Evolutionary conservation across 2,329 filamentous ascomycete genomes (phyloP).

Genomic region (Hysterium pulicare): DNA sequence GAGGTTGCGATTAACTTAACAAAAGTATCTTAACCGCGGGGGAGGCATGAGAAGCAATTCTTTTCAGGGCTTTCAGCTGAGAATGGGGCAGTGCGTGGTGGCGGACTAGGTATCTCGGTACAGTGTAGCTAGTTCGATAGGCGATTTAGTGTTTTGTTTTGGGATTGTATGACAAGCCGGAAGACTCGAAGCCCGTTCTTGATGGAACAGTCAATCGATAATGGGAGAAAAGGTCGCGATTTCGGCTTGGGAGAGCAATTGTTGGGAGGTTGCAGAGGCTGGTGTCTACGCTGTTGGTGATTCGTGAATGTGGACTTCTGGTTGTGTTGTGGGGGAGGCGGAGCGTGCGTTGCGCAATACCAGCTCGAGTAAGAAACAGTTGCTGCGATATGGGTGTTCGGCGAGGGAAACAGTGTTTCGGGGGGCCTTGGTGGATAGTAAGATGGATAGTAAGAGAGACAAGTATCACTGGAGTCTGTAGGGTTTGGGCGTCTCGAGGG

Average conservation of each 20-base stretch:
- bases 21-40: slow-evolving; percentile 7
- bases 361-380: not conserved
- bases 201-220: no score
- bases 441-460: not conserved
- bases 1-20: slow-evolving; percentile 5
- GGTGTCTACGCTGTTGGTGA: no score
- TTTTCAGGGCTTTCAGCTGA: slow-evolving; percentile 5
- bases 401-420: not conserved
- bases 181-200: no score
- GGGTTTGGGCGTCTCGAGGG: no score
- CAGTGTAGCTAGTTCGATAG: no score
- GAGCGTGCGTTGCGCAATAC: no score
- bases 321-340: no score
- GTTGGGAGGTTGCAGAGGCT: no score
- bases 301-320: no score
- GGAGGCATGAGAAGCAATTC: slow-evolving; percentile 11
- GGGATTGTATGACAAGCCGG: not conserved
- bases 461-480: no score
- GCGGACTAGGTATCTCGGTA: slow-evolving; percentile 1
- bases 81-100: slow-evolving; percentile 7
- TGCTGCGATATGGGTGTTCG: not conserved
- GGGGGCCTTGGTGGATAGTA: not conserved
- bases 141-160: not conserved
- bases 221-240: no score
- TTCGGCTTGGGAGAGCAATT: no score